These are phyloP conservation scores for Arabidopsis hybrid DNA, from an alignment of 441 rosid species.

Conservation along the genomic window DNA sequence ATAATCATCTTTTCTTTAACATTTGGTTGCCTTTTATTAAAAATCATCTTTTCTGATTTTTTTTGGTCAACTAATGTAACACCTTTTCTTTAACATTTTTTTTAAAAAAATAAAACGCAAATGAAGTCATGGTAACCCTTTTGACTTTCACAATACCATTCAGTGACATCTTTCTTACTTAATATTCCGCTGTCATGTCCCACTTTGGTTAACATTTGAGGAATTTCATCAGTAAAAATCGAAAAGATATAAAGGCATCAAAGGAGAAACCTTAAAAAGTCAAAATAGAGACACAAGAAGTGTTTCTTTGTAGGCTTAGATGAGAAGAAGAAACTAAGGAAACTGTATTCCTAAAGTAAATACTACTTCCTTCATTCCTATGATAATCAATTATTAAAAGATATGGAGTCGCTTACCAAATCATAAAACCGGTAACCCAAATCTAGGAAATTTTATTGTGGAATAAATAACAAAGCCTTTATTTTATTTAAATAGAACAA, in stretches of 20 bases:
- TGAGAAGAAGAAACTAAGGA: slow-evolving; percentile 13
- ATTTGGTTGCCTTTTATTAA: too few species aligned
- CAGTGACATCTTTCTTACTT: slow-evolving; percentile 3
- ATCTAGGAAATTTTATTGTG: slow-evolving; percentile 6
- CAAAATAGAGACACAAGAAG: slow-evolving; percentile 27
- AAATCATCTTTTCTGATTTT: too few species aligned
- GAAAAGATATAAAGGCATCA: slow-evolving; percentile 1
- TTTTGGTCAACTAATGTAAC: too few species aligned
- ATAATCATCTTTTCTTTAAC: too few species aligned
- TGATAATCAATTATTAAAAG: neutral
- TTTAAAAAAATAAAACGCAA: too few species aligned
- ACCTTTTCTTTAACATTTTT: too few species aligned
- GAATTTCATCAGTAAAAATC: slow-evolving; percentile 23
- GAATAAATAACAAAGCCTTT: neutral
- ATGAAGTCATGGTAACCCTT: too few species aligned
- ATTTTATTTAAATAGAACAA: neutral
- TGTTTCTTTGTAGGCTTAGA: slow-evolving; percentile 20
- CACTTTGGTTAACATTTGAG: slow-evolving; percentile 16
- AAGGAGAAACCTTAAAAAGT: slow-evolving; percentile 27
- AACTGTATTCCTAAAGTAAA: slow-evolving; percentile 22
- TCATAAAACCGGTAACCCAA: slow-evolving; percentile 32
- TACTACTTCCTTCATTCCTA: neutral
- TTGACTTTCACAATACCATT: neutral
- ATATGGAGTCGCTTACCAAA: slow-evolving; percentile 39
- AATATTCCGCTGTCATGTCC: slow-evolving; percentile 15